Evolutionary conservation across 2,329 filamentous ascomycete genomes (phyloP).

Genomic region (Ceratocystis diversiconidia): DNA sequence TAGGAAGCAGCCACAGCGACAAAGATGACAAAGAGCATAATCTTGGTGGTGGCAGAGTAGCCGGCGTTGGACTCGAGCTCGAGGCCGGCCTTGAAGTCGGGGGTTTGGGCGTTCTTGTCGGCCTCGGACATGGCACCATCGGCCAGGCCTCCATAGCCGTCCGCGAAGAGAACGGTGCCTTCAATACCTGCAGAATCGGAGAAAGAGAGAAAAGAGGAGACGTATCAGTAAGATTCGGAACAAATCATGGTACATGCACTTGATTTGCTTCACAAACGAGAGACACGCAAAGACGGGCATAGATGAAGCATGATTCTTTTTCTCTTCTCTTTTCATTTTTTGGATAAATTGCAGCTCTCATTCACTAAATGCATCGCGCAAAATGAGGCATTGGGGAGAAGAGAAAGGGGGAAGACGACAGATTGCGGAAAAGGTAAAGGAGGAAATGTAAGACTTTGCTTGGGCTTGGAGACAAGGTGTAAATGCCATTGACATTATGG

Average conservation of each 20-base stretch:
- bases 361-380: conserved; percentile 6
- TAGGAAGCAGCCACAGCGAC: conserved; percentile 15
- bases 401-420: neutral
- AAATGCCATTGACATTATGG: neutral
- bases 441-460: neutral
- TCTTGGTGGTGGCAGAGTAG: conserved; percentile 15
- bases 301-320: neutral
- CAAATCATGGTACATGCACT: neutral
- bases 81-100: conserved; percentile 1
- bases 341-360: neutral
- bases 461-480: neutral
- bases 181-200: conserved; percentile 12
- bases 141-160: conserved; percentile 12
- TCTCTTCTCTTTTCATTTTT: neutral
- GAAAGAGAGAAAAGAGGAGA: neutral
- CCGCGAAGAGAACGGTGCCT: conserved; percentile 16
- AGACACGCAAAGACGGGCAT: conserved; percentile 9
- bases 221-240: conserved; percentile 14
- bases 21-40: conserved; percentile 16
- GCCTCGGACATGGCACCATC: conserved; percentile 17
- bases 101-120: conserved; percentile 12
- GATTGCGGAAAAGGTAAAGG: neutral
- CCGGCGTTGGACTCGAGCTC: conserved; percentile 3
- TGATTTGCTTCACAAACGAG: conserved; percentile 1
- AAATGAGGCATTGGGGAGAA: neutral